Conservation (phyloP, 805 yeast species). For the Hanseniaspora meyeri region DNA sequence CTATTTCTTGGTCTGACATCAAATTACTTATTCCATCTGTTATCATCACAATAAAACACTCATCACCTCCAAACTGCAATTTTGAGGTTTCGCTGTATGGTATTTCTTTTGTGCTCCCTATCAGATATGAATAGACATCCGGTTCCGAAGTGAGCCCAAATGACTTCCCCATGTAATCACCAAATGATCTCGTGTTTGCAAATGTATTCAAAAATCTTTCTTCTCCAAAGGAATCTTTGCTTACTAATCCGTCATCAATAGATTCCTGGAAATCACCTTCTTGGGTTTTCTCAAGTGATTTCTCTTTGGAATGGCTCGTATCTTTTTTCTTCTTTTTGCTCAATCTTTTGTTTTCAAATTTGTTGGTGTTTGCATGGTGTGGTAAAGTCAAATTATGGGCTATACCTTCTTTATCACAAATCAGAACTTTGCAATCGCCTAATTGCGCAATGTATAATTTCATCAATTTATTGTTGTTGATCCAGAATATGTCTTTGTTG, state of each 20-base stretch:
- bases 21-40: slow-evolving; percentile 80
- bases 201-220: slow-evolving; percentile 61
- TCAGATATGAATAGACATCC: slow-evolving; percentile 54
- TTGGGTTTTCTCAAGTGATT: too few species aligned
- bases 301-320: neutral
- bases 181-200: slow-evolving; percentile 91
- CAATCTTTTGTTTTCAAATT: slow-evolving; percentile 56
- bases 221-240: slow-evolving; percentile 83
- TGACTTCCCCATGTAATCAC: slow-evolving; percentile 69
- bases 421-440: slow-evolving; percentile 79
- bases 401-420: slow-evolving; percentile 70
- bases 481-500: slow-evolving; percentile 31
- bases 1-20: slow-evolving; percentile 80
- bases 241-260: slow-evolving; percentile 7
- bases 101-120: slow-evolving; percentile 47
- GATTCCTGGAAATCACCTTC: neutral
- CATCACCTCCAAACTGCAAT: slow-evolving; percentile 61
- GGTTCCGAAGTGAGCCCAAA: slow-evolving; percentile 90
- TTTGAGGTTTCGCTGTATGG: slow-evolving; percentile 27
- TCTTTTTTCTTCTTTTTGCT: slow-evolving; percentile 31
- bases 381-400: slow-evolving; percentile 67
- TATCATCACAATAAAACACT: slow-evolving; percentile 67
- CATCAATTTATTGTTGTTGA: slow-evolving; percentile 54
- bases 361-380: slow-evolving; percentile 79
- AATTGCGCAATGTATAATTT: slow-evolving; percentile 73